Percentiles rank a stretch among this genome's conserved stretches.
Evolutionary conservation across 2,329 filamentous ascomycete genomes (phyloP).

Genomic region (Colletotrichum caudatum): DNA sequence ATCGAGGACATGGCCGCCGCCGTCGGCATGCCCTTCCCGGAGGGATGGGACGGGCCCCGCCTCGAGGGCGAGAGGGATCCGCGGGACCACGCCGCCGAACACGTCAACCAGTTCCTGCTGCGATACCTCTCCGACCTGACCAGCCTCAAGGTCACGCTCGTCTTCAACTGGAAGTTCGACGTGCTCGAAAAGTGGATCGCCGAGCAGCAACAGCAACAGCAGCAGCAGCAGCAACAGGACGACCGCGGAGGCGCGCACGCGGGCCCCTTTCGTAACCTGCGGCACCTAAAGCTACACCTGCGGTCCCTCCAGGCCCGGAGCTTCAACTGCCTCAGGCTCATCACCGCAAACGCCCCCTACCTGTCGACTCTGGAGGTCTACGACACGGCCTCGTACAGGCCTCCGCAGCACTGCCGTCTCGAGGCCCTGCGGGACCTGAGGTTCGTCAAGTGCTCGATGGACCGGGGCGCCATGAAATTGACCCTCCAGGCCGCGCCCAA

Average conservation of each 20-base stretch:
- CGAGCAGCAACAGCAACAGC: neutral
- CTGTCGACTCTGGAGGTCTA: slow-evolving; percentile 9
- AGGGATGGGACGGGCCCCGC: neutral
- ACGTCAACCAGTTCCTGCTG: slow-evolving; percentile 1
- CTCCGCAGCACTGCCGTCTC: neutral
- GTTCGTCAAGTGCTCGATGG: slow-evolving; percentile 1
- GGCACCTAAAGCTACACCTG: neutral
- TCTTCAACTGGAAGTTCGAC: neutral
- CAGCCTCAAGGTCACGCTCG: neutral
- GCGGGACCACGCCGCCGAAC: neutral
- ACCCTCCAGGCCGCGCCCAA: slow-evolving; percentile 6
- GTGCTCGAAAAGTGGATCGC: neutral
- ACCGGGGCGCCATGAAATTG: neutral
- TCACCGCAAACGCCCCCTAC: neutral
- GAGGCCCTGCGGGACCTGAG: neutral
- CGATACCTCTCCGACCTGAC: neutral
- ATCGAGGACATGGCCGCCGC: neutral
- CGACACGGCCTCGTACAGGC: neutral
- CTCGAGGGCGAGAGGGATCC: neutral
- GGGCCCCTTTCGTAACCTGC: neutral
- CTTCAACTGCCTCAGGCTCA: neutral
- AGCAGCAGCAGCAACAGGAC: too few relatives aligned
- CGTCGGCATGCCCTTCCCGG: neutral
- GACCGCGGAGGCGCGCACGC: too few relatives aligned
- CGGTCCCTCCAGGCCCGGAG: neutral